Percentiles rank a stretch among this genome's conserved stretches.
Evolutionary conservation across 805 yeast species (phyloP).

Genomic region (Zygosaccharomyces lentus): DNA sequence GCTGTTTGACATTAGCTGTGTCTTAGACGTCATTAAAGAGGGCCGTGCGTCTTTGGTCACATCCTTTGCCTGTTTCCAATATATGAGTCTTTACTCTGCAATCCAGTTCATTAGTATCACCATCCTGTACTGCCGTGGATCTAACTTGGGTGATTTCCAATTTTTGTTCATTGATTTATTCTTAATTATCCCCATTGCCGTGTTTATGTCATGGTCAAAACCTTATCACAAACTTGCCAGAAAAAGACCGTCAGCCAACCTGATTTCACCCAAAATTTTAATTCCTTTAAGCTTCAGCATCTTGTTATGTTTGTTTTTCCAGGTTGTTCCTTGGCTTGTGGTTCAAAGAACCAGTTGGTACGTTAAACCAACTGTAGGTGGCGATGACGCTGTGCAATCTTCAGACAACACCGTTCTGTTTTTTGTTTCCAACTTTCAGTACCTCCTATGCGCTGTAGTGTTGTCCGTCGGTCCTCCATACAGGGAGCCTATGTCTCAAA

Average conservation of each 20-base stretch:
- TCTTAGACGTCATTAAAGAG: slow-evolving; percentile 82
- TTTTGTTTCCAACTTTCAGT: slow-evolving; percentile 79
- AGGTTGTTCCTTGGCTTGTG: slow-evolving; percentile 59
- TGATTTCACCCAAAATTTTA: slow-evolving; percentile 83
- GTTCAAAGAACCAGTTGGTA: slow-evolving; percentile 70
- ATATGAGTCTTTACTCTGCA: slow-evolving; percentile 95
- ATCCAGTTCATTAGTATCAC: slow-evolving; percentile 90
- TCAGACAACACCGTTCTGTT: slow-evolving; percentile 89
- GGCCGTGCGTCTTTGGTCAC: slow-evolving; percentile 95
- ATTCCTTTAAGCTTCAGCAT: slow-evolving; percentile 81
- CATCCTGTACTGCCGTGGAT: slow-evolving; percentile 78
- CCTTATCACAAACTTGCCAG: slow-evolving; percentile 56
- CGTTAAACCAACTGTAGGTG: slow-evolving; percentile 72
- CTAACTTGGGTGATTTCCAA: slow-evolving; percentile 95
- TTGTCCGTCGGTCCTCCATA: slow-evolving; percentile 92
- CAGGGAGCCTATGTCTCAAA: slow-evolving; percentile 66
- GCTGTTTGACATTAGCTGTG: slow-evolving; percentile 87
- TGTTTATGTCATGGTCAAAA: slow-evolving; percentile 96
- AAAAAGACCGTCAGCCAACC: slow-evolving; percentile 90
- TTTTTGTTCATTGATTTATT: slow-evolving; percentile 89
- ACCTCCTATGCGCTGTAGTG: slow-evolving; percentile 77
- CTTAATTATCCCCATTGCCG: slow-evolving; percentile 88
- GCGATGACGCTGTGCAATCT: slow-evolving; percentile 73
- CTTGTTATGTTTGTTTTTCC: slow-evolving; percentile 57
- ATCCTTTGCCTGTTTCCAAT: slow-evolving; percentile 94